Conservation (phyloP, 2,329 filamentous ascomycete species). For the Colletotrichum shisoi region DNA sequence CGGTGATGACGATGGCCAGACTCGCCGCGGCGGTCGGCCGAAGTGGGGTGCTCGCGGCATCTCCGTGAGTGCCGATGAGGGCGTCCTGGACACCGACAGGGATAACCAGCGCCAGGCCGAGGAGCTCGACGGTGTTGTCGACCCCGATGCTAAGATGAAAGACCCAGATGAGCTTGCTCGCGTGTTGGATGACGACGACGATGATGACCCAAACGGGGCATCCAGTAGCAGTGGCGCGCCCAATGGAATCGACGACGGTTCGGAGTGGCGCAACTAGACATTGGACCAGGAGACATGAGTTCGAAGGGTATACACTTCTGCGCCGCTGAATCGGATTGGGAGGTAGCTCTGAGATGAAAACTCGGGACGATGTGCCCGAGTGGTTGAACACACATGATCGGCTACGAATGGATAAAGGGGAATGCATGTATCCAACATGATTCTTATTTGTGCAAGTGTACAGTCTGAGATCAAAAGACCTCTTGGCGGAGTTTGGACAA, state of each 20-base stretch:
- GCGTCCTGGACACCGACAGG: slow-evolving; percentile 60
- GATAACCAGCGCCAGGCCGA: slow-evolving; percentile 54
- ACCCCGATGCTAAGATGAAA: slow-evolving; percentile 71
- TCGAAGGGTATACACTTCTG: neutral
- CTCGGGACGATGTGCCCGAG: neutral
- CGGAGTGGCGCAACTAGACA: slow-evolving; percentile 53
- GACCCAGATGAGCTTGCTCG: slow-evolving; percentile 71
- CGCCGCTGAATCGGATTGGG: neutral
- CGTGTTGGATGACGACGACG: slow-evolving; percentile 66
- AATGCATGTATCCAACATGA: neutral
- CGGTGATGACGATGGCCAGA: slow-evolving; percentile 46
- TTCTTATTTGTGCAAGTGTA: neutral
- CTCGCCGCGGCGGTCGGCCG: slow-evolving; percentile 50
- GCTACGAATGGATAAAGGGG: neutral
- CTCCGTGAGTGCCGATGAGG: slow-evolving; percentile 71
- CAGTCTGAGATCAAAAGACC: neutral
- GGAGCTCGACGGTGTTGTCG: slow-evolving; percentile 57
- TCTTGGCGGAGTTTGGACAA: slow-evolving; percentile 3
- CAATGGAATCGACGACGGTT: slow-evolving; percentile 55
- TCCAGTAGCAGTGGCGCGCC: slow-evolving; percentile 43
- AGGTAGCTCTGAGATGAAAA: neutral
- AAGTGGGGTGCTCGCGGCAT: slow-evolving; percentile 72
- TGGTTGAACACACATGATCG: neutral
- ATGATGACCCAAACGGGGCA: slow-evolving; percentile 53
- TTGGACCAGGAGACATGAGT: neutral